Percentiles rank a stretch among this genome's conserved stretches.
Evolutionary conservation across 108 stramenopile genomes (phyloP).

Genomic region (Tribonema minus): DNA sequence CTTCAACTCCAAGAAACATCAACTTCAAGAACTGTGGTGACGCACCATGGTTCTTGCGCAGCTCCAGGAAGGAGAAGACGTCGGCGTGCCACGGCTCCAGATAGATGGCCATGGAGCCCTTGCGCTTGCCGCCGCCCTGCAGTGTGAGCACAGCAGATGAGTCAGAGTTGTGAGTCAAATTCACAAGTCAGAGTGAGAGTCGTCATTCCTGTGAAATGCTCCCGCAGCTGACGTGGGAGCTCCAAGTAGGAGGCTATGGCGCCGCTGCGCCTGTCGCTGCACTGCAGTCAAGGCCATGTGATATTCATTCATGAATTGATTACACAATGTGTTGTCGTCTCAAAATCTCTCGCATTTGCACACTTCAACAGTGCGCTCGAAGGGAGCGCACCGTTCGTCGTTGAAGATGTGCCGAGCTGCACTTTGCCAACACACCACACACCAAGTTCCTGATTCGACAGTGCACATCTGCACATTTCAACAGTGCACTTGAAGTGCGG

Average conservation of each 20-base stretch:
- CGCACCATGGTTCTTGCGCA: slow-evolving; percentile 81
- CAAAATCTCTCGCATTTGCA: background rate
- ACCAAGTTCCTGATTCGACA: background rate
- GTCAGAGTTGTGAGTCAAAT: background rate
- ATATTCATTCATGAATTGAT: too few relatives aligned
- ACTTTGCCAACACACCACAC: background rate
- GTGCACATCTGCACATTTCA: background rate
- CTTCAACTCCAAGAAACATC: too few relatives aligned
- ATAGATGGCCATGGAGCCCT: slow-evolving; percentile 93
- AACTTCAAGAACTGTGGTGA: too few relatives aligned
- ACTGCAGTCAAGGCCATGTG: too few relatives aligned
- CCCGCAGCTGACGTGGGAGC: background rate
- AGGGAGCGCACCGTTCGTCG: background rate
- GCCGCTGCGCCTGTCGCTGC: background rate
- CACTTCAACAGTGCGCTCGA: background rate
- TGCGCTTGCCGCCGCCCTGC: slow-evolving; percentile 91
- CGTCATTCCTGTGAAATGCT: background rate
- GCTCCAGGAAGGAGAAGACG: slow-evolving; percentile 82
- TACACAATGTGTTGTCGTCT: too few relatives aligned
- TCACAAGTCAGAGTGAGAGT: background rate
- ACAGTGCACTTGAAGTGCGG: background rate
- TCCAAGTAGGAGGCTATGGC: background rate
- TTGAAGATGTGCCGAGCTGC: background rate
- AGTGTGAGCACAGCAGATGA: background rate
- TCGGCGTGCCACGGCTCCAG: slow-evolving; percentile 98